Conservation (phyloP, 768 basidiomycete species). For the Pseudohyphozyma bogoriensis region DNA sequence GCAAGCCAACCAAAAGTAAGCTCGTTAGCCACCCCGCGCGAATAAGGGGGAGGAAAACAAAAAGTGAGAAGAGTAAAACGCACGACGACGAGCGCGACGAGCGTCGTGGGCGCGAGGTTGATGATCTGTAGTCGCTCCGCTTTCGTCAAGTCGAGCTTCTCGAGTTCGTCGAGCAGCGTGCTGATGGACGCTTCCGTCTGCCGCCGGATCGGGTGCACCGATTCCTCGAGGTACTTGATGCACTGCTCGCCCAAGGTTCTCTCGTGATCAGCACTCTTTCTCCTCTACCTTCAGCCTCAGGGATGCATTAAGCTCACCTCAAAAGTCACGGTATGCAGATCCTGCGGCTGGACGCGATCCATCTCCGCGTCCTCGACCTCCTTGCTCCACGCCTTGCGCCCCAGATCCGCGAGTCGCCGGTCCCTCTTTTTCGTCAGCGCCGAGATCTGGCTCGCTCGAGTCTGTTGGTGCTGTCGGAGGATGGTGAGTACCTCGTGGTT, state of each 20-base stretch:
- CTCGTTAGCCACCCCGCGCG: too few relatives aligned
- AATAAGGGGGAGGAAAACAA: not conserved
- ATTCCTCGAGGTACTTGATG: slow-evolving; percentile 68
- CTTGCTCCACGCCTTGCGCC: not conserved
- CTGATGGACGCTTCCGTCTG: slow-evolving; percentile 60
- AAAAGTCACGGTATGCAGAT: slow-evolving; percentile 27
- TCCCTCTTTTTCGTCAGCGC: not conserved
- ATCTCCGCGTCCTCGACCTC: slow-evolving; percentile 18
- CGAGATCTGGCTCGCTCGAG: slow-evolving; percentile 7
- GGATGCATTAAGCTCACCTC: slow-evolving; percentile 9
- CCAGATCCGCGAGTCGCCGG: not conserved
- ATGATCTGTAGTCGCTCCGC: slow-evolving; percentile 84
- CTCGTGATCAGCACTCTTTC: not conserved
- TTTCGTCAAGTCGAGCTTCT: slow-evolving; percentile 66
- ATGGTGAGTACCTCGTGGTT: slow-evolving; percentile 77
- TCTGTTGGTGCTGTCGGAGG: slow-evolving; percentile 48
- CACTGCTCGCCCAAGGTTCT: slow-evolving; percentile 47
- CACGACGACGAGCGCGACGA: slow-evolving; percentile 83
- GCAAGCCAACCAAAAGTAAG: not conserved
- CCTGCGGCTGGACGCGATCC: slow-evolving; percentile 20
- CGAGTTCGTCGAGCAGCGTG: slow-evolving; percentile 56
- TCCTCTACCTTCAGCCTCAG: too few relatives aligned
- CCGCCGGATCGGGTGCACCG: slow-evolving; percentile 55
- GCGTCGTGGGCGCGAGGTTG: slow-evolving; percentile 71
- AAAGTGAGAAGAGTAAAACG: slow-evolving; percentile 36